These are phyloP conservation scores for Neurospora pannonica DNA, from an alignment of 495 filamentous ascomycete species.

Conservation along the genomic window DNA sequence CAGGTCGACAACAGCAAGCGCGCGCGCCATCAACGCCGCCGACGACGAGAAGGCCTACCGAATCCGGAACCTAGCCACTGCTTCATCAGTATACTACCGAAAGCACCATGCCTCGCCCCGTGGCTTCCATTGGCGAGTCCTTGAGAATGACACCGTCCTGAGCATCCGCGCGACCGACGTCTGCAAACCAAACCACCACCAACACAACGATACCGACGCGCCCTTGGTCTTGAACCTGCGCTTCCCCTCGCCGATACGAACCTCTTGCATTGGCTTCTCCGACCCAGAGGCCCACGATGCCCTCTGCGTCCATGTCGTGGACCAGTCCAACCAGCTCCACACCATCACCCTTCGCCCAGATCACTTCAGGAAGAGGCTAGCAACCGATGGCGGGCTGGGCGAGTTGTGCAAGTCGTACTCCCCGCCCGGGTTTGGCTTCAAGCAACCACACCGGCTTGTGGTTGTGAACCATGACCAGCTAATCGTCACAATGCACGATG, in stretches of 20 bases:
- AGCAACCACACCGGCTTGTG: slow-evolving; percentile 70
- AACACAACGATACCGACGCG: slow-evolving; percentile 51
- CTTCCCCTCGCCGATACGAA: slow-evolving; percentile 62
- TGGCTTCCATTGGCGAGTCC: slow-evolving; percentile 80
- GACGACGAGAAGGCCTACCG: slow-evolving; percentile 71
- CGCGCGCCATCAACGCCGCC: slow-evolving; percentile 20
- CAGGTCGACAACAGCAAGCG: slow-evolving; percentile 14
- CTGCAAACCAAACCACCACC: slow-evolving; percentile 38
- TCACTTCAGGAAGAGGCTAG: slow-evolving; percentile 58
- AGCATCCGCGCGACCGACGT: slow-evolving; percentile 79
- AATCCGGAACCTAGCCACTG: slow-evolving; percentile 59
- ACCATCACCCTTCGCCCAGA: slow-evolving; percentile 71
- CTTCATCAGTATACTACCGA: slow-evolving; percentile 79
- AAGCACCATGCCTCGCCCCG: slow-evolving; percentile 63
- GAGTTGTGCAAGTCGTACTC: slow-evolving; percentile 69
- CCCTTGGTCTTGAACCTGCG: slow-evolving; percentile 67
- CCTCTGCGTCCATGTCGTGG: slow-evolving; percentile 71
- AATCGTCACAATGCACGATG: slow-evolving; percentile 74
- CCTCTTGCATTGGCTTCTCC: slow-evolving; percentile 67
- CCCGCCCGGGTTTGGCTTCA: slow-evolving; percentile 64
- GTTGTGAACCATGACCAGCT: slow-evolving; percentile 63
- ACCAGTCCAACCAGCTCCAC: slow-evolving; percentile 65
- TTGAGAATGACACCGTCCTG: slow-evolving; percentile 70
- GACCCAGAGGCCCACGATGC: slow-evolving; percentile 71
- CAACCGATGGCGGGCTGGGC: slow-evolving; percentile 57